Evolutionary conservation across 148 eudicot species (phyloP), one percentile per base, ranked within the genome.

Genomic region (Fagopyrum tataricum): DNA sequence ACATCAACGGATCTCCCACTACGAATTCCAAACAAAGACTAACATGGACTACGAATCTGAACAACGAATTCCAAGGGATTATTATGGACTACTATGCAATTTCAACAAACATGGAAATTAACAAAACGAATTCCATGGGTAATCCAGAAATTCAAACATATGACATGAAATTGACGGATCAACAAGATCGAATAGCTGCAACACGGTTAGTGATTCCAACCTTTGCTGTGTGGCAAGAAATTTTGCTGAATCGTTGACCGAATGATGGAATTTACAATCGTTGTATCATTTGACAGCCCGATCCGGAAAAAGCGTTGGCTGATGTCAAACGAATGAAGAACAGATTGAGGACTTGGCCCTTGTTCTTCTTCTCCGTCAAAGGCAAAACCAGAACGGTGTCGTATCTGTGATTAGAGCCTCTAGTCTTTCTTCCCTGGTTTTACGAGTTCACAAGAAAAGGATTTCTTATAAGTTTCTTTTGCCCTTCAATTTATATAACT

Each of bases 361-460:
- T 5, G 12, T 61, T 15, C 40, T 40, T 59, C 37, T 23, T 23
- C 17, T 21, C 39, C 5, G 66, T 58, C 13, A 42, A 62, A 26
- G 68, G 69, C 41, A 31, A 31, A 53, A 53, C 59, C 10, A 10
- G 23, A 53, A 53, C 59, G n/a, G 23, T 53, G 59, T 20, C 24
- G 23, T 53, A 21, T 20, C 24, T 55, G 61, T 20, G 61, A 55
- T 55, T 55, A 24, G 61, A 55, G 26, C 26, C 61, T 55, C 61
- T 55, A 23, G 61, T 55, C 26, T 7, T 55, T 55, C 26, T 20
- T 20, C 23, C 61, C 61, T 46, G 37, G 61, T 18, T 20, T 20
- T 55, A 20, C 13, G 69, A 64, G 44, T 64, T 64, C 69, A 64
- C 69, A 64, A 37, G 69, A 64, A 62, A 64, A 39, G 44, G 2